A percentile compares a stretch with the other conserved stretches of the same genome.
These are phyloP conservation scores for Dactylis glomerata DNA, from an alignment of 176 grass and related monocot species.

Conservation along the genomic window DNA sequence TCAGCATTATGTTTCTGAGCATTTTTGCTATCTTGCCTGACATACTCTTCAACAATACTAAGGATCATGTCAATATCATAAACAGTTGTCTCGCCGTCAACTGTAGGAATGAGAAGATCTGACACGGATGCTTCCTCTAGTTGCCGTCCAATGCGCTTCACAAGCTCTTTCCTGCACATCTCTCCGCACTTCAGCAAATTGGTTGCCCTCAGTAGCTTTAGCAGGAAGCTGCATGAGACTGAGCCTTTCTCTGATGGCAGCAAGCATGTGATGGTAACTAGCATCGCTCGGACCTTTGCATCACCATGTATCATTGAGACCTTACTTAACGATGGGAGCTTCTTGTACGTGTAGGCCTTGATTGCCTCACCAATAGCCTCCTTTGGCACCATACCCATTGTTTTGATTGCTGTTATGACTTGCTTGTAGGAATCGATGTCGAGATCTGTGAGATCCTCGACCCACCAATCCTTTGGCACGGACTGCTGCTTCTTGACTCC, in stretches of 20 bases:
- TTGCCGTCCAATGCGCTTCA: constrained; percentile 83
- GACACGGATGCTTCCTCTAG: constrained; percentile 74
- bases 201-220: constrained; percentile 82
- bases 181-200: constrained; percentile 64
- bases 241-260: constrained; percentile 82
- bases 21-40: constrained; percentile 58
- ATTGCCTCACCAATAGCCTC: constrained; percentile 83
- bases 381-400: constrained; percentile 55
- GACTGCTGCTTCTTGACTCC: constrained; percentile 59
- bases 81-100: constrained; percentile 55
- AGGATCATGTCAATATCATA: constrained; percentile 90
- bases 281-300: constrained; percentile 60
- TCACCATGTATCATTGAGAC: constrained; percentile 75
- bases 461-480: constrained; percentile 97
- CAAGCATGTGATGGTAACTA: constrained; percentile 81
- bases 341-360: constrained; percentile 90
- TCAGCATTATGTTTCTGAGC: constrained; percentile 45
- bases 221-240: constrained; percentile 89
- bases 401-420: constrained; percentile 68
- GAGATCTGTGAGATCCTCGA: constrained; percentile 79
- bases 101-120: constrained; percentile 85
- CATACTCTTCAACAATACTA: constrained; percentile 83
- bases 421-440: constrained; percentile 78
- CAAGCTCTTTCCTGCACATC: constrained; percentile 76
- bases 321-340: constrained; percentile 67